Conservation (phyloP, 345 rosid genomes). For the Gossypium bickii region DNA sequence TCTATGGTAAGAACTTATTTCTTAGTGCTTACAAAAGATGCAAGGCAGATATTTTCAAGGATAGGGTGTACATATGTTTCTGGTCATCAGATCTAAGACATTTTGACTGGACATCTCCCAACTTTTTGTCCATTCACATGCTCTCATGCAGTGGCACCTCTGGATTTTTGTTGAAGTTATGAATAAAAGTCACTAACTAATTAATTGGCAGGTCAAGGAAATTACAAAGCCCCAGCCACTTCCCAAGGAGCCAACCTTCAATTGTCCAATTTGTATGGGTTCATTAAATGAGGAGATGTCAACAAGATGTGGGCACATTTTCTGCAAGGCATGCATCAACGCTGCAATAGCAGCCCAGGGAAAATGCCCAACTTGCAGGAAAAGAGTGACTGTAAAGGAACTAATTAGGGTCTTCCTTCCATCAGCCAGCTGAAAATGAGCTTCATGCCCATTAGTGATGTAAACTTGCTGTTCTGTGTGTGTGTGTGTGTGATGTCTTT, state of each 20-base stretch:
- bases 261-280: slow-evolving; percentile 88
- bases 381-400: slow-evolving; percentile 50
- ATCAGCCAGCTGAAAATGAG: slow-evolving; percentile 40
- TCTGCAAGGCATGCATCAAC: slow-evolving; percentile 71
- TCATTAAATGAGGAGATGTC: slow-evolving; percentile 69
- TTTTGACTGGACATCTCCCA: background rate
- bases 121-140: background rate
- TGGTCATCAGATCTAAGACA: background rate
- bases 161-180: background rate
- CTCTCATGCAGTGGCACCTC: background rate
- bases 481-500: background rate
- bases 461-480: slow-evolving; percentile 17
- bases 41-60: background rate
- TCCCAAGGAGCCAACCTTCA: slow-evolving; percentile 65
- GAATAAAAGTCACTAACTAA: background rate
- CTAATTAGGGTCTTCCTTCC: slow-evolving; percentile 91
- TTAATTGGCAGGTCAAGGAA: slow-evolving; percentile 32
- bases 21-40: background rate
- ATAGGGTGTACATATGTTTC: background rate
- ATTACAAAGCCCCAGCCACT: slow-evolving; percentile 31
- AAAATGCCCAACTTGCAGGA: slow-evolving; percentile 91
- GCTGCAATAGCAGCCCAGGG: slow-evolving; percentile 48
- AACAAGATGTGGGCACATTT: slow-evolving; percentile 97
- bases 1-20: slow-evolving; percentile 32
- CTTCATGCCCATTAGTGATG: slow-evolving; percentile 17